phyloP scores from a whole-genome alignment of 2,329 filamentous ascomycete species.

The Colletotrichum magnum region DNA sequence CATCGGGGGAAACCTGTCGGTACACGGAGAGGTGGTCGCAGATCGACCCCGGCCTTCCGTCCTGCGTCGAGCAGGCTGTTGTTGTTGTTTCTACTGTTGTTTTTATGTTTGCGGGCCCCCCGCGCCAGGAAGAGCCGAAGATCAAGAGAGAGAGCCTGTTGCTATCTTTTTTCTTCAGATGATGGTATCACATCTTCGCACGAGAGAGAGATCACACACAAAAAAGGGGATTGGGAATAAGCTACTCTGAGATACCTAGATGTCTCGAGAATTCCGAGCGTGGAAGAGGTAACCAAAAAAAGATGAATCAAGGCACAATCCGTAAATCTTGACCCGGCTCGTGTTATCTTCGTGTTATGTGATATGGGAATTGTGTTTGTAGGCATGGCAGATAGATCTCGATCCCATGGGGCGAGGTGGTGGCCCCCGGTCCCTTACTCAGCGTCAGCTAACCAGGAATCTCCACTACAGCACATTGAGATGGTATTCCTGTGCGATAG shows the following conservation, averaged over 20 bases:
- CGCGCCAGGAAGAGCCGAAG: neutral
- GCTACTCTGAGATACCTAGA: neutral
- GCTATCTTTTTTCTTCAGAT: neutral
- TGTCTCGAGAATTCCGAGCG: neutral
- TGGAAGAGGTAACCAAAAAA: constrained; percentile 8
- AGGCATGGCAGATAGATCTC: neutral
- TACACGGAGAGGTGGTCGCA: too few species aligned
- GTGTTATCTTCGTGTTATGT: neutral
- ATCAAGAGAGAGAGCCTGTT: too few species aligned
- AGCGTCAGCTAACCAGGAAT: too few species aligned
- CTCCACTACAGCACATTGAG: too few species aligned
- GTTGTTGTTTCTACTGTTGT: neutral
- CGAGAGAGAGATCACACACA: neutral
- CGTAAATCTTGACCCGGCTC: neutral
- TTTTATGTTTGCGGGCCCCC: neutral
- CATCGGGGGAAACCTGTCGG: too few species aligned
- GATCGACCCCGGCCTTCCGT: too few species aligned
- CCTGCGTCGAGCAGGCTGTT: neutral
- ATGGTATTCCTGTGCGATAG: too few species aligned
- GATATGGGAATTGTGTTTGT: neutral
- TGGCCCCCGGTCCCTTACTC: too few species aligned
- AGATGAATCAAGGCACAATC: neutral
- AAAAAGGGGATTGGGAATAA: neutral
- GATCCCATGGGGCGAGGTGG: neutral
- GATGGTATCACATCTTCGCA: neutral